Base-by-base conservation (phyloP, 257 asterid genomes). In the Cinchona pubescens region DNA sequence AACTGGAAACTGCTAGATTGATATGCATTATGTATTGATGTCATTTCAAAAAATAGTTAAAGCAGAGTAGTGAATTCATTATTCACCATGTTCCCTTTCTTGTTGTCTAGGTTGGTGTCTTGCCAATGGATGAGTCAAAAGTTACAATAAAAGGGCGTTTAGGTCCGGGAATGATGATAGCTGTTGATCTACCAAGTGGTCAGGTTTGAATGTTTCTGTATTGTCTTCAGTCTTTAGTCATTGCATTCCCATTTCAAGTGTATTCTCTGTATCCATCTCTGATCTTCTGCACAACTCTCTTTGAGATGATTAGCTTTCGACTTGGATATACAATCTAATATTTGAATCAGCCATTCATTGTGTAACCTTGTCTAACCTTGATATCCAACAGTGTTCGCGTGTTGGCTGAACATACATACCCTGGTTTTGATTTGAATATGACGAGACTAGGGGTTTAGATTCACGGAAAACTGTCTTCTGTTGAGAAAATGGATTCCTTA, bases 91-190 rank as follows among this genome's bases (percentile, higher is more conserved):
- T 65, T 81, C 79, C 53, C 78, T 75, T 30, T 58, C 66, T 73
- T 67, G 76, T 82, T 76, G 60, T 80, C 76, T 78, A 94, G 98
- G 99, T 95, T 81, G 99, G 99, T 63, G 98, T 95, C 73, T 74
- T 95, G 78, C 99, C 99, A 71, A 85, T 79, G 72, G 98, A 92
- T 82, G 98, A 95, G 66, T 92, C 99, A 34, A 92, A 95, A 85
- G 89, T 95, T 73, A 78, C 88, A 74, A 91, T 87, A 97, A 95
- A 95, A 88, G 99, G 99, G 62, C 98, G 99, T 72, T 82, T 95
- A 80, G 99, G 99, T 80, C 99, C 99, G 70, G 99, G 99, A 82
- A 95, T 95, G 99, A 95, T 95, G 99, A 95, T 95, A 77, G 71
- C 96, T 60, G 99, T 91, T 67, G 99, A 95, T 84, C 88, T 95